Conservation (phyloP, 768 basidiomycete species). For the Trametes coccinea region DNA sequence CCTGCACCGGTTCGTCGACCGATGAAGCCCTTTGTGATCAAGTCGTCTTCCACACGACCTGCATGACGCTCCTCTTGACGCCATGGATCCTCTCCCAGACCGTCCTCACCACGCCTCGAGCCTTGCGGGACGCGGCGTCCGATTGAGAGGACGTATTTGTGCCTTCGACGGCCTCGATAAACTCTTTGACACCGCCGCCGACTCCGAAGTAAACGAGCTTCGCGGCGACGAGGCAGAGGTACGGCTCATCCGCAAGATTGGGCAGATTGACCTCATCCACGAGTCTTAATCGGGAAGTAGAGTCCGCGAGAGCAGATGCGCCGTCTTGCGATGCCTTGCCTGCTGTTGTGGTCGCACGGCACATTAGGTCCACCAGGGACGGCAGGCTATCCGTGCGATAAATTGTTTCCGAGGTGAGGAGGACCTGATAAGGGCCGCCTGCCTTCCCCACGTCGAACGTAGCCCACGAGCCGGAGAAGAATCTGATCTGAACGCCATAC, state of each 20-base stretch:
- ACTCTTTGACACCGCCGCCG: constrained; percentile 82
- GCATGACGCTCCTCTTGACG: constrained; percentile 73
- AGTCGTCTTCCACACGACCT: constrained; percentile 49
- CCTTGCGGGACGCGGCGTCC: constrained; percentile 23
- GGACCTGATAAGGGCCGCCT: constrained; percentile 57
- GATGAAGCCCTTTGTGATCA: not conserved
- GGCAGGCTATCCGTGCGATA: constrained; percentile 69
- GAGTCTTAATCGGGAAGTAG: constrained; percentile 5
- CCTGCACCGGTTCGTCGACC: too few relatives aligned
- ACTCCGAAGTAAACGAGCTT: constrained; percentile 96
- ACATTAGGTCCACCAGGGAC: constrained; percentile 57
- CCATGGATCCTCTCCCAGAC: constrained; percentile 69
- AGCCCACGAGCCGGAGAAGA: constrained; percentile 85
- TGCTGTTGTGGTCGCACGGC: constrained; percentile 34
- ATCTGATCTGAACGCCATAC: constrained; percentile 60
- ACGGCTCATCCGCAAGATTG: constrained; percentile 8
- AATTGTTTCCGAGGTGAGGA: constrained; percentile 93
- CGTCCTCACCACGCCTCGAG: constrained; percentile 47
- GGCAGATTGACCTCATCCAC: not conserved
- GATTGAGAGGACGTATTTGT: not conserved
- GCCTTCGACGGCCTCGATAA: constrained; percentile 55
- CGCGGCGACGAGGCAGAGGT: constrained; percentile 77
- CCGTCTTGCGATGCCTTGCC: not conserved
- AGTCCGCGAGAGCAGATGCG: not conserved
- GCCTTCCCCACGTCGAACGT: constrained; percentile 40